phyloP scores from a whole-genome alignment of 148 eudicot species.

The Amaranthus palmeri region DNA sequence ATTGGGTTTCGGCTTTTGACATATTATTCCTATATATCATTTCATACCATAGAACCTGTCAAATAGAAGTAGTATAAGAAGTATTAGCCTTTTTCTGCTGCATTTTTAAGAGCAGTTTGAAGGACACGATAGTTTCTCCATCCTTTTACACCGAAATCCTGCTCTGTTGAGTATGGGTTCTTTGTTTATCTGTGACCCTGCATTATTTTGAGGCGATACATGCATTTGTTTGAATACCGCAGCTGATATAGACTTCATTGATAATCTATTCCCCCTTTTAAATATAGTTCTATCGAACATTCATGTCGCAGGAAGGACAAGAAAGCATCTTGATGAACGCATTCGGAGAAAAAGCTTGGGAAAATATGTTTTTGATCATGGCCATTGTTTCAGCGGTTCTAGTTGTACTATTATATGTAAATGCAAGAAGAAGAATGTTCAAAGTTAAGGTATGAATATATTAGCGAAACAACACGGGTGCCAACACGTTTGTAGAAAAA shows the following conservation, averaged over 20 bases:
- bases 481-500: neutral
- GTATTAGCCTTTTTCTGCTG: neutral
- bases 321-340: slow-evolving; percentile 23
- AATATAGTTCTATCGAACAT: neutral
- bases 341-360: slow-evolving; percentile 35
- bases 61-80: neutral
- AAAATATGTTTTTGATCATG: slow-evolving; percentile 26
- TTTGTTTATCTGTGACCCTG: neutral
- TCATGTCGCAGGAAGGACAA: slow-evolving; percentile 45
- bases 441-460: slow-evolving; percentile 46
- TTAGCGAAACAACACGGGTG: neutral
- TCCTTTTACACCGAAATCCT: neutral
- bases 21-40: too few relatives aligned
- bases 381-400: slow-evolving; percentile 28
- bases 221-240: neutral
- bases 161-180: neutral
- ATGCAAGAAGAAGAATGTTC: slow-evolving; percentile 54
- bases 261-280: neutral
- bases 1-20: neutral
- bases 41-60: neutral
- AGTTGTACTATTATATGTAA: slow-evolving; percentile 39
- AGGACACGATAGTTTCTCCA: neutral
- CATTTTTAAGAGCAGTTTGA: neutral
- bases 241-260: neutral
- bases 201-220: neutral